Evolutionary conservation across 208 protist species (phyloP).

Genomic region (Crithidia bombi): DNA sequence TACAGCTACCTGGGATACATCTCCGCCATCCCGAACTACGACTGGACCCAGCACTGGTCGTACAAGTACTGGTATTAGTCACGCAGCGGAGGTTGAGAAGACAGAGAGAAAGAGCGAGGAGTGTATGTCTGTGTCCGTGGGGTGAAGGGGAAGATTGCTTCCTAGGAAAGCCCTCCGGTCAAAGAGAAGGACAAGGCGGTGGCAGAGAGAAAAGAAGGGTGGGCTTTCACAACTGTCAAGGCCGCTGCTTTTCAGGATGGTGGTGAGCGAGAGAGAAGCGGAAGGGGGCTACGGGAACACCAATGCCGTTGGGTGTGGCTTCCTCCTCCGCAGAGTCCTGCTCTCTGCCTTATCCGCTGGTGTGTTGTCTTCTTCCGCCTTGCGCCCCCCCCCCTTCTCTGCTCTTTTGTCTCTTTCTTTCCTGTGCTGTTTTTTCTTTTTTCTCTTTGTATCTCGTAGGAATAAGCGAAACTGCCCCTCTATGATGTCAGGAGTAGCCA

Average conservation of each 20-base stretch:
- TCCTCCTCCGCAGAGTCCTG: no score
- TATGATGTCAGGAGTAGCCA: constrained; percentile 1
- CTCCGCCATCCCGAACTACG: constrained; percentile 83
- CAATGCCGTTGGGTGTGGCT: no score
- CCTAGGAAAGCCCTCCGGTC: neutral
- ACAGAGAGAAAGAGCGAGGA: no score
- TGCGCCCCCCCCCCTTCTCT: neutral
- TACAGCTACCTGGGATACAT: constrained; percentile 90
- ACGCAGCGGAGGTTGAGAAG: neutral
- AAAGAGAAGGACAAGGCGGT: neutral
- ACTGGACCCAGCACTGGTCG: constrained; percentile 89
- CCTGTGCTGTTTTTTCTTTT: neutral
- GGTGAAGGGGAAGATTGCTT: neutral
- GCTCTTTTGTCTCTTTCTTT: constrained; percentile 7
- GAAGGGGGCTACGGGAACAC: no score
- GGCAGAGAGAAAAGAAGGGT: no score
- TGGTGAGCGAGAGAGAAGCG: no score
- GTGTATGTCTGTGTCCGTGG: neutral
- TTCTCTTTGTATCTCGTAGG: constrained; percentile 11
- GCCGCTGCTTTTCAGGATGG: no score
- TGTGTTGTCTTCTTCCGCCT: no score
- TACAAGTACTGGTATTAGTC: constrained; percentile 93
- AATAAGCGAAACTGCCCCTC: constrained; percentile 16
- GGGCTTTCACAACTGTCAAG: no score
- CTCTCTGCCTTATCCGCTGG: no score